phyloP scores from a whole-genome alignment of 2,329 filamentous ascomycete species.

The Tympanopsis confertula region DNA sequence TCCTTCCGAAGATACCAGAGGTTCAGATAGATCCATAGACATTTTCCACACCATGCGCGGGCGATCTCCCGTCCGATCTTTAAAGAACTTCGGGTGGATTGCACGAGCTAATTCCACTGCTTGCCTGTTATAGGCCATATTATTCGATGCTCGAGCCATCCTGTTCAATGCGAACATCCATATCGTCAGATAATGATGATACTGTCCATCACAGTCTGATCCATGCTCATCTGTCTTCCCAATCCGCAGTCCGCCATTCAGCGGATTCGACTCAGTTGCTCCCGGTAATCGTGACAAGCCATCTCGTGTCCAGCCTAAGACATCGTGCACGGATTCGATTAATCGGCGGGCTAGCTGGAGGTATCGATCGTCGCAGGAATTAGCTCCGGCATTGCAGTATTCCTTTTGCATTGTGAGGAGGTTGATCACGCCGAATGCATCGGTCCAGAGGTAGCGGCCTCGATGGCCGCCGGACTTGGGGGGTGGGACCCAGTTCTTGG shows the following conservation, averaged over 20 bases:
- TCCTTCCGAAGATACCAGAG: conserved; percentile 37
- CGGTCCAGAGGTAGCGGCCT: conserved; percentile 50
- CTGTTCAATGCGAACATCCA: conserved; percentile 54
- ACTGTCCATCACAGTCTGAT: conserved; percentile 43
- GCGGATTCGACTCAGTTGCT: conserved; percentile 36
- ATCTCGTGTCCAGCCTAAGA: conserved; percentile 39
- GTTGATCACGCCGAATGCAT: conserved; percentile 47
- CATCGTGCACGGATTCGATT: conserved; percentile 35
- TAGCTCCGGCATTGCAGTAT: conserved; percentile 3
- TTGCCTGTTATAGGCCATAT: conserved; percentile 32
- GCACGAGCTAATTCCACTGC: conserved; percentile 38
- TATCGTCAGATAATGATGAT: conserved; percentile 47
- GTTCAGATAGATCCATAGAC: conserved; percentile 29
- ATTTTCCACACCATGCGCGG: conserved; percentile 43
- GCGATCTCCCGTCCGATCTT: conserved; percentile 5
- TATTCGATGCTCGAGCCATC: conserved; percentile 30
- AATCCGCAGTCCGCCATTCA: conserved; percentile 43
- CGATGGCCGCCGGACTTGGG: conserved; percentile 37
- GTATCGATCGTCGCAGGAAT: conserved; percentile 23
- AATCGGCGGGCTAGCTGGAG: conserved; percentile 34
- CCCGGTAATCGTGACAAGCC: conserved; percentile 30
- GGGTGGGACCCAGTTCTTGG: conserved; percentile 31
- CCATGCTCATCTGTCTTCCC: conserved; percentile 38
- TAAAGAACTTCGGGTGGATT: conserved; percentile 39
- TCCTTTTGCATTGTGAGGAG: conserved; percentile 39